phyloP scores from a whole-genome alignment of 441 rosid genomes.

The Erodium moschatum region DNA sequence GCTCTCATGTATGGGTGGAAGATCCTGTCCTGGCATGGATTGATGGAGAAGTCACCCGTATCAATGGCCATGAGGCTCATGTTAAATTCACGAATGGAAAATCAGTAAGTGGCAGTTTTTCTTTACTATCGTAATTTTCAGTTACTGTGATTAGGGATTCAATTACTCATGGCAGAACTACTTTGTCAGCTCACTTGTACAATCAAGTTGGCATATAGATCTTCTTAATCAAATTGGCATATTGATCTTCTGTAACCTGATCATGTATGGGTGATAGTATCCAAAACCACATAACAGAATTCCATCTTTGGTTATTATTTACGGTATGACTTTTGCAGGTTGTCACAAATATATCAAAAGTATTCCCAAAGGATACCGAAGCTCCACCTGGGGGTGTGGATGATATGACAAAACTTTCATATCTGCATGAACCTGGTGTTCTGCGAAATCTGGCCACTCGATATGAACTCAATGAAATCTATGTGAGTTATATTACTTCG shows the following conservation, averaged over 20 bases:
- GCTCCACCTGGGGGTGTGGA: conserved; percentile 62
- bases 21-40: conserved; percentile 77
- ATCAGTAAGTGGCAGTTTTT: conserved; percentile 43
- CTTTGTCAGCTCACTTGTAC: background rate
- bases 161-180: background rate
- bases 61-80: conserved; percentile 69
- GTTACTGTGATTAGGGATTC: background rate
- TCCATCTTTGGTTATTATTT: background rate
- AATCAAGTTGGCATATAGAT: background rate
- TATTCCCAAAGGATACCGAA: conserved; percentile 57
- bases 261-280: background rate
- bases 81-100: conserved; percentile 53
- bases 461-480: conserved; percentile 66
- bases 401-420: conserved; percentile 73
- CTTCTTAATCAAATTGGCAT: background rate
- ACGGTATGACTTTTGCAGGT: conserved; percentile 25
- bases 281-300: background rate
- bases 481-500: conserved; percentile 35
- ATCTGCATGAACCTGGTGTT: conserved; percentile 75
- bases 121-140: too few species aligned
- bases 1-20: conserved; percentile 98
- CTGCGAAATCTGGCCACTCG: conserved; percentile 50
- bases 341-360: conserved; percentile 42
- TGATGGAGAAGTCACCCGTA: conserved; percentile 83
- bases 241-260: background rate